Conservation (phyloP, 306 rosid species). For the Carpinus viminea region DNA sequence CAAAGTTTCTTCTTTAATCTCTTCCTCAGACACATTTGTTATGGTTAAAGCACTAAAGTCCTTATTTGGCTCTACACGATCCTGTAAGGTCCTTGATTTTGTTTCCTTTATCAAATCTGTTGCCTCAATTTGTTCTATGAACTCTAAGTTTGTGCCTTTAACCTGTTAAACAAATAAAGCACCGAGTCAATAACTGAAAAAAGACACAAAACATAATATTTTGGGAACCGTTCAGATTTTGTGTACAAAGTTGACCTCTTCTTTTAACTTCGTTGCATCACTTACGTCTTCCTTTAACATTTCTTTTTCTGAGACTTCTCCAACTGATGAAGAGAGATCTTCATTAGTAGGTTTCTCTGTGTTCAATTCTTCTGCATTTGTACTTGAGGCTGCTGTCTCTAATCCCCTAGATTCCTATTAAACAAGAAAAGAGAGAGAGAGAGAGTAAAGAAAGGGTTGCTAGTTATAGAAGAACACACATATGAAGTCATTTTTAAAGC, state of each 20-base stretch:
- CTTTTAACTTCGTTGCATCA: neutral
- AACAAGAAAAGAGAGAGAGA: neutral
- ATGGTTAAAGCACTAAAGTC: constrained; percentile 7
- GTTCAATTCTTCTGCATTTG: constrained; percentile 10
- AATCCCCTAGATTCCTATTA: constrained; percentile 15
- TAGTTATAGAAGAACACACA: neutral
- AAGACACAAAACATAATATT: neutral
- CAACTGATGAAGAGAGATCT: constrained; percentile 17
- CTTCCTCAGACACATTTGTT: constrained; percentile 13
- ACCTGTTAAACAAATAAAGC: constrained; percentile 20
- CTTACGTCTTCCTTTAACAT: constrained; percentile 19
- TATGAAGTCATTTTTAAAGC: neutral
- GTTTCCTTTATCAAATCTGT: constrained; percentile 12
- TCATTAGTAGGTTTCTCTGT: constrained; percentile 15
- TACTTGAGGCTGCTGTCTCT: constrained; percentile 12
- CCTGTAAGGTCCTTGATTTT: constrained; percentile 18
- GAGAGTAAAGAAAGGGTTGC: neutral
- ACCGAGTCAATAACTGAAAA: neutral
- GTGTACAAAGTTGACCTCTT: constrained; percentile 27
- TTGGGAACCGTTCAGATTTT: neutral
- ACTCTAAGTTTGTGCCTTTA: constrained; percentile 9
- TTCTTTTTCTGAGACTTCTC: constrained; percentile 2
- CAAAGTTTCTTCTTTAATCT: constrained; percentile 9
- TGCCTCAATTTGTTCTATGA: constrained; percentile 24
- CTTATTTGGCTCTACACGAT: constrained; percentile 11